A percentile compares a stretch with the other conserved stretches of the same genome.
Conservation (phyloP, 163 green algal species). For the Scenedesmus sp. region DNA sequence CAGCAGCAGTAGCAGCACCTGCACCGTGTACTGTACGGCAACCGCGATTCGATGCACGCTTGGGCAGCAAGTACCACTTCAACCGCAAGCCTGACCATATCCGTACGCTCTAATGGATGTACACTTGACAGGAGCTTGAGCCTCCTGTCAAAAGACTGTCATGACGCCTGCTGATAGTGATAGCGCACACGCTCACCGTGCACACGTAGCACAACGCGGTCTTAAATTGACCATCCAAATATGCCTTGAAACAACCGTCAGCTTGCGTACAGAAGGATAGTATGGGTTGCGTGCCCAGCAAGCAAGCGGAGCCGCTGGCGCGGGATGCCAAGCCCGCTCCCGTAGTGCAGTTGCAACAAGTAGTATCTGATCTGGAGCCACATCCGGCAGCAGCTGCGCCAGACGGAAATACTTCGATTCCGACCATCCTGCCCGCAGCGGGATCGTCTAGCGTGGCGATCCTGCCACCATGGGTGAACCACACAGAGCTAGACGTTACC, state of each 20-base stretch:
- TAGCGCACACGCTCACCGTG: too few relatives aligned
- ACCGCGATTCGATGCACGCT: too few relatives aligned
- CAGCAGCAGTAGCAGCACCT: not conserved
- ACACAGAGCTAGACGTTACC: constrained; percentile 18
- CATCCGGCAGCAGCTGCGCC: not conserved
- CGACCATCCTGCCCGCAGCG: constrained; percentile 43
- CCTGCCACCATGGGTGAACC: constrained; percentile 48
- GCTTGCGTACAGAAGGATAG: not conserved
- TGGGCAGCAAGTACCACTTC: too few relatives aligned
- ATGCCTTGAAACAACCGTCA: not conserved
- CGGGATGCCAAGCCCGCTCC: not conserved
- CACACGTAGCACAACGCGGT: too few relatives aligned
- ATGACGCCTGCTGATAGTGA: too few relatives aligned
- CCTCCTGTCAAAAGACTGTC: too few relatives aligned
- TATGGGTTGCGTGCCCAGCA: constrained; percentile 36
- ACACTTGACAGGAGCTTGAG: too few relatives aligned
- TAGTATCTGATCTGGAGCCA: not conserved
- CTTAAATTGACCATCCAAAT: not conserved
- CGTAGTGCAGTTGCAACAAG: not conserved
- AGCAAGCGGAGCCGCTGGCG: not conserved
- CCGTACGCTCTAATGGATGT: too few relatives aligned
- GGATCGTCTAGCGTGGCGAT: constrained; percentile 37
- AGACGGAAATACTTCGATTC: not conserved
- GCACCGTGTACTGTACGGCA: too few relatives aligned
- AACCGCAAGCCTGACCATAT: too few relatives aligned